Percentiles rank a stretch among this genome's conserved stretches.
These are phyloP conservation scores for Dissoconium aciculare DNA, from an alignment of 2,329 filamentous ascomycete species.

Conservation along the genomic window DNA sequence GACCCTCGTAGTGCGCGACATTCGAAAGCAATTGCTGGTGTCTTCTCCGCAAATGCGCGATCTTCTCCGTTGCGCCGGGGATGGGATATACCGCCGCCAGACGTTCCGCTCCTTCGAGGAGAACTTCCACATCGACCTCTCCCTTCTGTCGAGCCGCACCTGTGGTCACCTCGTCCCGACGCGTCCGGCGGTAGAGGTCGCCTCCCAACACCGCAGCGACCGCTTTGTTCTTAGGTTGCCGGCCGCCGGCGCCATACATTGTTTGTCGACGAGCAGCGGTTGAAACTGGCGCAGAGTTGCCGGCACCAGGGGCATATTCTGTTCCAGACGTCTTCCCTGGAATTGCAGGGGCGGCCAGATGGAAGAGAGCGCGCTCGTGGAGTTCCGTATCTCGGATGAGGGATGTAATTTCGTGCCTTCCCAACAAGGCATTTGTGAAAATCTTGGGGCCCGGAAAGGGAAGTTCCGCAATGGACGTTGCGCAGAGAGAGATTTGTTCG, in stretches of 20 bases:
- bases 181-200: slow-evolving; percentile 70
- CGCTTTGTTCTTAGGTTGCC: slow-evolving; percentile 57
- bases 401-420: slow-evolving; percentile 72
- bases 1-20: slow-evolving; percentile 63
- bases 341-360: slow-evolving; percentile 56
- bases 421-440: slow-evolving; percentile 85
- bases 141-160: slow-evolving; percentile 39
- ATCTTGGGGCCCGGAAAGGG: slow-evolving; percentile 76
- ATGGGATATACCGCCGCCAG: slow-evolving; percentile 77
- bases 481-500: slow-evolving; percentile 36
- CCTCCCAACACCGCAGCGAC: slow-evolving; percentile 80
- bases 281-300: slow-evolving; percentile 7
- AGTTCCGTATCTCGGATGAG: slow-evolving; percentile 89
- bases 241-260: slow-evolving; percentile 29
- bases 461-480: slow-evolving; percentile 34
- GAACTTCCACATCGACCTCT: slow-evolving; percentile 72
- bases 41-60: slow-evolving; percentile 55
- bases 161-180: slow-evolving; percentile 31
- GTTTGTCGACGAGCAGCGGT: slow-evolving; percentile 32
- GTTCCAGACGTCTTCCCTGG: slow-evolving; percentile 33
- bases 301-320: slow-evolving; percentile 12
- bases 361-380: slow-evolving; percentile 90
- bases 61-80: slow-evolving; percentile 61
- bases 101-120: slow-evolving; percentile 78
- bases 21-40: slow-evolving; percentile 59